Percentiles rank a stretch among this genome's conserved stretches.
These are phyloP conservation scores for Echria macrotheca DNA, from an alignment of 495 filamentous ascomycete genomes.

Conservation along the genomic window DNA sequence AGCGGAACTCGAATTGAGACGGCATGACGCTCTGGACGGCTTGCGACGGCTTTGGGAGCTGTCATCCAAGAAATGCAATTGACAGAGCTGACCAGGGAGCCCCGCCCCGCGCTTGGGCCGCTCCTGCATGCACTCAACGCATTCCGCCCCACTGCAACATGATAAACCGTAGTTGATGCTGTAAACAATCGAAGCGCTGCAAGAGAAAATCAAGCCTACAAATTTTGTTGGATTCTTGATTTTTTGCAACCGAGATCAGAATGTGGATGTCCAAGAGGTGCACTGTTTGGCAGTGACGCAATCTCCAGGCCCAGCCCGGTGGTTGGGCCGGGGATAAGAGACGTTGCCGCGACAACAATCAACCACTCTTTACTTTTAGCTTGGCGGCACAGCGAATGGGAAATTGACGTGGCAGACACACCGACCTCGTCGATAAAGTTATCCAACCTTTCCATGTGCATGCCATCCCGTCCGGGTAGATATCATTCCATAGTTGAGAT, in stretches of 20 bases:
- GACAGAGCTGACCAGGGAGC: not conserved
- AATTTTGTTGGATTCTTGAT: too few relatives aligned
- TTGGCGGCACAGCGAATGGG: conserved; percentile 5
- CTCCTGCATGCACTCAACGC: not conserved
- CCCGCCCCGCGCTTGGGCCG: conserved; percentile 2
- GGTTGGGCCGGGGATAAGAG: conserved; percentile 9
- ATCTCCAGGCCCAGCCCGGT: not conserved
- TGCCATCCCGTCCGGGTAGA: too few relatives aligned
- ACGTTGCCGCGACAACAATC: conserved; percentile 40
- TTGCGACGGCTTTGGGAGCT: conserved; percentile 27
- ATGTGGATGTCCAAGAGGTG: too few relatives aligned
- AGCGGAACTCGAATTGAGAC: too few relatives aligned
- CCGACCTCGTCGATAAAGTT: not conserved
- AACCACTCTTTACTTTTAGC: conserved; percentile 19
- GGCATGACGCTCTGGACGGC: conserved; percentile 11
- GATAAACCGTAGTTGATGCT: too few relatives aligned
- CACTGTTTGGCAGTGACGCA: too few relatives aligned
- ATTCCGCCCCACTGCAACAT: too few relatives aligned
- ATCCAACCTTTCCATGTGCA: too few relatives aligned
- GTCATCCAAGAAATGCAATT: not conserved
- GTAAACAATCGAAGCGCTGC: too few relatives aligned
- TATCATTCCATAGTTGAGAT: too few relatives aligned
- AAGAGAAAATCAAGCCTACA: too few relatives aligned
- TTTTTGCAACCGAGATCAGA: too few relatives aligned
- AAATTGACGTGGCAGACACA: conserved; percentile 15